These are phyloP conservation scores for Amesomyces nigricolor DNA, from an alignment of 2,329 filamentous ascomycete genomes.

Conservation along the genomic window DNA sequence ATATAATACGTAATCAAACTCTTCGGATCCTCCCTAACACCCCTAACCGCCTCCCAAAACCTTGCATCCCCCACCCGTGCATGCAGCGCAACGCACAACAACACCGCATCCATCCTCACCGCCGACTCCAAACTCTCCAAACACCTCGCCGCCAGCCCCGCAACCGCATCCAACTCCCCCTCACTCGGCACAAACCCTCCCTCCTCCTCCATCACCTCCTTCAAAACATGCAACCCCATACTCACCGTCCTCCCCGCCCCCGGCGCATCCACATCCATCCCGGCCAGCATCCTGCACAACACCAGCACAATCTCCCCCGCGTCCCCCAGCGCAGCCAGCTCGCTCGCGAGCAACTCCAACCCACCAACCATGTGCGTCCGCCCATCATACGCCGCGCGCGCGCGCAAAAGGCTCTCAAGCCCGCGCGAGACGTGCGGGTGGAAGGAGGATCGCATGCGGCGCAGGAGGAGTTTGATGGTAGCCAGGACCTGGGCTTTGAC, in stretches of 20 bases:
- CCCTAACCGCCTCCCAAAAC: slow-evolving; percentile 65
- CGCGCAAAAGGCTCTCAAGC: slow-evolving; percentile 60
- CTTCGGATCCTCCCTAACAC: slow-evolving; percentile 64
- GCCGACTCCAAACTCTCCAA: slow-evolving; percentile 56
- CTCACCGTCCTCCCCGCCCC: slow-evolving; percentile 38
- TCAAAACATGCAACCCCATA: slow-evolving; percentile 60
- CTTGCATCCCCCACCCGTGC: slow-evolving; percentile 50
- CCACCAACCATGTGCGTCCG: slow-evolving; percentile 68
- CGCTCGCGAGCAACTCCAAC: slow-evolving; percentile 66
- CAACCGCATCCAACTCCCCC: slow-evolving; percentile 46
- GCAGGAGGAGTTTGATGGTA: slow-evolving; percentile 67
- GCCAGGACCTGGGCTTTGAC: slow-evolving; percentile 69
- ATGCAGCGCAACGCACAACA: slow-evolving; percentile 70
- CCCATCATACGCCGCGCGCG: slow-evolving; percentile 61
- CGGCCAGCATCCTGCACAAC: slow-evolving; percentile 45
- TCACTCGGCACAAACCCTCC: slow-evolving; percentile 46
- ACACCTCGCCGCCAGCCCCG: slow-evolving; percentile 48
- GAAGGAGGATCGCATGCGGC: slow-evolving; percentile 60
- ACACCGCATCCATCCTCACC: slow-evolving; percentile 69
- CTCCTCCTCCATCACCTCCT: slow-evolving; percentile 50
- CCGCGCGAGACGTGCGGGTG: slow-evolving; percentile 62
- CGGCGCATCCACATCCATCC: slow-evolving; percentile 36
- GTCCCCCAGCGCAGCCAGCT: slow-evolving; percentile 62
- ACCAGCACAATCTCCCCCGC: slow-evolving; percentile 54
- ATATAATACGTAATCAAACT: slow-evolving; percentile 78